Evolutionary conservation across 805 yeast species (phyloP).

Genomic region (Myxozyma melibiosi): DNA sequence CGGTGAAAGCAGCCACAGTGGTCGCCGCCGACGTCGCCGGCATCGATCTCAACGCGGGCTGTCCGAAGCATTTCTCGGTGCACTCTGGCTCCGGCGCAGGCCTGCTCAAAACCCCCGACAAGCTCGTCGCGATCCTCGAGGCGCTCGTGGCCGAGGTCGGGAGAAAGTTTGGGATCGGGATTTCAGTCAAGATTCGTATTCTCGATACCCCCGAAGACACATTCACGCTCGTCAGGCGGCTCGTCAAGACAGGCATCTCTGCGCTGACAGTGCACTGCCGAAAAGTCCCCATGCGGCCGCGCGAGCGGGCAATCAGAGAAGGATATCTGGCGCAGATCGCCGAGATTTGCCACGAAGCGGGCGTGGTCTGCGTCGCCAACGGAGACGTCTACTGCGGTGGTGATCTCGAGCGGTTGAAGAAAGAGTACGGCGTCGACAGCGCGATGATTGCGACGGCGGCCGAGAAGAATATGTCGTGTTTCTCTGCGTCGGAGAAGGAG

Average conservation of each 20-base stretch:
- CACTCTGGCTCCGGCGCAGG: constrained; percentile 99
- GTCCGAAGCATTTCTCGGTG: constrained; percentile 93
- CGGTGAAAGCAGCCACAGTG: constrained; percentile 81
- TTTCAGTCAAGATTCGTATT: constrained; percentile 86
- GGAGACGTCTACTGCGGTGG: constrained; percentile 65
- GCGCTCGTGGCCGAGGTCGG: constrained; percentile 81
- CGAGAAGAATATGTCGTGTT: constrained; percentile 82
- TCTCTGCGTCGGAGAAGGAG: constrained; percentile 40
- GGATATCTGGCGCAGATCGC: constrained; percentile 62
- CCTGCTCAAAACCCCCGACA: constrained; percentile 76
- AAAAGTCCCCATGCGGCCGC: constrained; percentile 77
- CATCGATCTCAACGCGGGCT: constrained; percentile 92
- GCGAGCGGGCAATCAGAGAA: constrained; percentile 77
- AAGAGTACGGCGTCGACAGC: constrained; percentile 62
- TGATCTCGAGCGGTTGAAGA: constrained; percentile 58
- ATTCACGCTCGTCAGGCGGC: constrained; percentile 55
- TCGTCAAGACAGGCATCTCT: constrained; percentile 76
- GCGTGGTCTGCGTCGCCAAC: constrained; percentile 76
- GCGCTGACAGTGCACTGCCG: constrained; percentile 92
- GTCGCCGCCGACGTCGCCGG: constrained; percentile 88
- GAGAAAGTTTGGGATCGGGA: constrained; percentile 70
- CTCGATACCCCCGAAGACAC: constrained; percentile 67
- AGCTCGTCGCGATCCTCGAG: constrained; percentile 66
- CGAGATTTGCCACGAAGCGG: constrained; percentile 58
- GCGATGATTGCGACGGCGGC: constrained; percentile 95